phyloP scores from a whole-genome alignment of 805 yeast species.

The Saccharomyces kudriavzevii region DNA sequence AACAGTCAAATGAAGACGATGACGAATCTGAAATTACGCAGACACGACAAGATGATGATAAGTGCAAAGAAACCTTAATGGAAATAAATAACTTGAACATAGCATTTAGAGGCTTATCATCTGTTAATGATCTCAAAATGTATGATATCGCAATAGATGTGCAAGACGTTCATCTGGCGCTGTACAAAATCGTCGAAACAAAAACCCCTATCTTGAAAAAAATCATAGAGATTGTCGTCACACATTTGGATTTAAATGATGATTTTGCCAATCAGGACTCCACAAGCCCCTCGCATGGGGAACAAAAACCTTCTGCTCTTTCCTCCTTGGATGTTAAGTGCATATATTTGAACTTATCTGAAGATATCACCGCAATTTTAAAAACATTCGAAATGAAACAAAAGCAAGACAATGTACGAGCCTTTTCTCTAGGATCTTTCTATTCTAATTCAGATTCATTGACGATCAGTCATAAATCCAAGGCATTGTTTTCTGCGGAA shows the following conservation, averaged over 20 bases:
- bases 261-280: neutral
- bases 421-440: neutral
- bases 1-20: constrained; percentile 28
- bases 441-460: neutral
- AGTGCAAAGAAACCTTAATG: constrained; percentile 4
- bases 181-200: constrained; percentile 7
- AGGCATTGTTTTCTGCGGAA: neutral
- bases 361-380: neutral
- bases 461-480: neutral
- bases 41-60: constrained; percentile 25
- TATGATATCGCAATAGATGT: constrained; percentile 32
- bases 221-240: neutral
- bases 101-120: constrained; percentile 41
- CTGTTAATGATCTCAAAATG: constrained; percentile 26
- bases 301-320: neutral
- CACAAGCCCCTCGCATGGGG: neutral
- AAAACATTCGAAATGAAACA: neutral
- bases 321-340: neutral
- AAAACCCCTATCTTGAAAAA: constrained; percentile 7
- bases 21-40: neutral
- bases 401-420: neutral
- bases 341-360: neutral
- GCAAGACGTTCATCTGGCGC: constrained; percentile 31
- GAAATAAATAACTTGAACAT: constrained; percentile 31
- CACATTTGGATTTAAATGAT: neutral